Evolutionary conservation across 75 land plant genomes (phyloP), one percentile per base, ranked within the genome.

Genomic region (Picea sitchensis): DNA sequence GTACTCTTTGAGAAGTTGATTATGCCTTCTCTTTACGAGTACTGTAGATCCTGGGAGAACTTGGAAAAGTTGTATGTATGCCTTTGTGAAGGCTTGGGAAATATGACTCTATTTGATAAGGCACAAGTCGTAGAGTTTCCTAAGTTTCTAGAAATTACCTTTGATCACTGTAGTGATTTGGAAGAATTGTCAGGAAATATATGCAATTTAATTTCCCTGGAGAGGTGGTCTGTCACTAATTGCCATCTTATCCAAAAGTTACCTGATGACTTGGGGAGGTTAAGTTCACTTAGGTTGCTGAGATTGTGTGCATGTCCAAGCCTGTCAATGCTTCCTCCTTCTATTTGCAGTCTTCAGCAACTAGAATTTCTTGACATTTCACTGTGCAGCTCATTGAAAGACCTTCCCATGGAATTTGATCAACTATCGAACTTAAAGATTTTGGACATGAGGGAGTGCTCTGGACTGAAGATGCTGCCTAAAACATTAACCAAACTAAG

Each of bases 391-490:
- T 85, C 78, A 21, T 54, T 91, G 64, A 41, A 54, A 21, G 72
- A 84, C 61, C 86, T 91, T 14, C 91, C 93, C 14, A 84, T 89
- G 2, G 84, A 77, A 15, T 67, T 91, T 20, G 89, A 84, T 9
- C 23, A 74, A 1, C 44, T 87, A 65, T n/a, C 5, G 2, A 85
- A 71, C 4, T 75, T 91, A 81, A 86, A 85, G 77, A 89, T 84
- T 82, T 86, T 91, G 13, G 91, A 91, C 83, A 91, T 91, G 93
- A 83, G 91, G 59, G 87, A 89, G 75, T 91, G 93, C 51, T 58
- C 77, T 14, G 81, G 44, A 21, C 58, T 91, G n/a, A 81, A 60
- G 80, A 61, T 26, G 18, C 76, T 91, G 26, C 93, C 93, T 2
- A 34, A 58, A 3, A 87, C 79, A 18, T 18, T 60, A 5, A 12